Base-by-base conservation (phyloP, 2,329 filamentous ascomycete genomes). In the Fusarium zealandicum region DNA sequence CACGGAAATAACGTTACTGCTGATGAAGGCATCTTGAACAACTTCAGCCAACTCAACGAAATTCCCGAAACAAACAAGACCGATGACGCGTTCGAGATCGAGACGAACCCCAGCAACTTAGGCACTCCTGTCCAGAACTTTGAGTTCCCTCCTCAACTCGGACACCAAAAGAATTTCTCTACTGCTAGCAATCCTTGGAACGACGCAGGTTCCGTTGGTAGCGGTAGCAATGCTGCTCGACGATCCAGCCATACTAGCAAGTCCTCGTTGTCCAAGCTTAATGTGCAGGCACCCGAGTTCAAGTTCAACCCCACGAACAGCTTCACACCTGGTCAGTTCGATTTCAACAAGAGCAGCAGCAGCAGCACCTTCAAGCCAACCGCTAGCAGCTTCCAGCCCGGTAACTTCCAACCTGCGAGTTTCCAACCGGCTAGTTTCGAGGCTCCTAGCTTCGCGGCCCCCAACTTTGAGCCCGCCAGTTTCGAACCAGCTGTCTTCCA, bases 241-340 rank as follows among this genome's bases (percentile, higher is more conserved):
- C 75, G 77, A 36, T 76, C 74, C 13, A 75, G 79, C 10, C 89
- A 92, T 67, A 81, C 79, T 14, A 88, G 87, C 69, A 90, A 89
- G 65, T 79, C 86, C 3, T 93, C 86, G 1, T 73, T 87, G 36
- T 91, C 92, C 1, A 93, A 88, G 63, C 82, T 98, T 64, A 98
- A 98, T 66, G 92, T 96, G 25, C 85, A 89, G 58, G 93, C 93
- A 0, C 90, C 92, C 39, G 91, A 95, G 68, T 97, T 97, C 79
- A 91, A 88, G 65, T 93, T 93, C 73, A 84, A 85, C 57, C 83
- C 82, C 4, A 71, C 62, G 10, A 82, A 72, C 65, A 65, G 54
- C 27, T 66, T 66, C 18, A 67, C 61, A 5, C 63, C 64, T 25
- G 64, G 63, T 1, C 57, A 67, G 31, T 67, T 62, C 42, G 57